Evolutionary conservation across 2,329 filamentous ascomycete species (phyloP).

Genomic region (Fonsecaea erecta): DNA sequence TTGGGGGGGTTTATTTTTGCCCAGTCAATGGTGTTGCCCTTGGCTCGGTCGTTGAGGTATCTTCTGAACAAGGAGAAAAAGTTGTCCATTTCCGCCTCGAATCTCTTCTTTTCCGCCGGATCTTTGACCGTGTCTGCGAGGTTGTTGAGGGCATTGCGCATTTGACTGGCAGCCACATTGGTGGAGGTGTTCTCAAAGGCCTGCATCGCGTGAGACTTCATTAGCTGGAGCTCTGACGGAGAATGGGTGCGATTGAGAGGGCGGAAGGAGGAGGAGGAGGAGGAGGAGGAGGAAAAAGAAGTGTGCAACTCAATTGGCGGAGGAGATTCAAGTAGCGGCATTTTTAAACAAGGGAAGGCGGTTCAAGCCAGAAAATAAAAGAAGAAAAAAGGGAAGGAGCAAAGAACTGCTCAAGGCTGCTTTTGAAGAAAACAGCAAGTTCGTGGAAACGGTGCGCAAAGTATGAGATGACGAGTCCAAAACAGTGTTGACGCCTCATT

Average conservation of each 20-base stretch:
- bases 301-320: conserved; percentile 17
- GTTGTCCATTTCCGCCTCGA: conserved; percentile 99
- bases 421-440: conserved; percentile 6
- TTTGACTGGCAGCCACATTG: conserved; percentile 95
- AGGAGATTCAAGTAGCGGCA: conserved; percentile 26
- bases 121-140: conserved; percentile 89
- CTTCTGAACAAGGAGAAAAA: conserved; percentile 98
- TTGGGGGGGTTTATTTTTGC: conserved; percentile 94
- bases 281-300: conserved; percentile 1
- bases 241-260: background rate
- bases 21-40: conserved; percentile 96
- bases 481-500: conserved; percentile 13
- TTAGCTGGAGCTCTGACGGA: conserved; percentile 19
- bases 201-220: conserved; percentile 54
- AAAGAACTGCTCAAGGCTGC: background rate
- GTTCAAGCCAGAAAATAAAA: conserved; percentile 11
- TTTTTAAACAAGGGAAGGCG: conserved; percentile 21
- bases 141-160: conserved; percentile 95
- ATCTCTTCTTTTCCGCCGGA: conserved; percentile 73
- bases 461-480: conserved; percentile 20
- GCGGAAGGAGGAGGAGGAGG: too few relatives aligned
- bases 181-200: conserved; percentile 99
- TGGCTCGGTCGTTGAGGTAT: conserved; percentile 98
- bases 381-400: conserved; percentile 5
- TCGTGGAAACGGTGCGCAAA: background rate